Evolutionary conservation across 495 filamentous ascomycete species (phyloP), one percentile per base, ranked within the genome.

Genomic region (Oidiodendron maius): DNA sequence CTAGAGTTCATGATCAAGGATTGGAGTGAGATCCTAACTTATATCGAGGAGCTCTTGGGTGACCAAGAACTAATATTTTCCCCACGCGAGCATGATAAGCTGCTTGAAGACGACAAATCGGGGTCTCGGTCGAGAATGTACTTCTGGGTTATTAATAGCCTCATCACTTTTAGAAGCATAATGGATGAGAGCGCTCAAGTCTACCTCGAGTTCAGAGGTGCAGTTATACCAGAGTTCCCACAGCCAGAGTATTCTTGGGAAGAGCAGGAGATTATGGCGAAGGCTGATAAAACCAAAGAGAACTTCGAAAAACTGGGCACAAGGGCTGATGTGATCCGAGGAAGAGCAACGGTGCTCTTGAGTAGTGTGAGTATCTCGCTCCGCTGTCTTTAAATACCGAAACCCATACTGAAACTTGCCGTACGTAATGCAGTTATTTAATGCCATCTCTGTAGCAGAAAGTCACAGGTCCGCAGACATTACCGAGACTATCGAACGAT

Each of bases 131-230:
- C 60, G 4, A 56, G 56, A 35, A 58, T 53, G 10, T 64, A 55
- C 43, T 64, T 64, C 48, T 64, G 61, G 61, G 60, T 57, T 2
- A 61, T 64, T 43, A 56, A 61, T 21, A 60, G 53, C 40, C 47
- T 64, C 15, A 46, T 35, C 11, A 57, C 62, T 34, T 60, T 61
- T 22, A 57, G 59, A 11, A 51, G 20, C 23, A 48, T 34, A 36
- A 61, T 62, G 21, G n/a, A n/a, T n/a, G n/a, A n/a, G n/a, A n/a
- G 32, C 32, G 13, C 16, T 3, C 32, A n/a, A n/a, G 32, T 13
- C 32, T 16, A 35, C 12, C 13, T 35, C 32, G 13, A 35, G 32
- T 16, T 13, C 12, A 35, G 32, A 35, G 32, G 4, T 4, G 32
- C 32, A 35, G n/a, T 11, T 18, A 3, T 20, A 18, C 2, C 18